Evolutionary conservation across 1,284 basidiomycete species (phyloP).

Genomic region (Austropuccinia psidii): DNA sequence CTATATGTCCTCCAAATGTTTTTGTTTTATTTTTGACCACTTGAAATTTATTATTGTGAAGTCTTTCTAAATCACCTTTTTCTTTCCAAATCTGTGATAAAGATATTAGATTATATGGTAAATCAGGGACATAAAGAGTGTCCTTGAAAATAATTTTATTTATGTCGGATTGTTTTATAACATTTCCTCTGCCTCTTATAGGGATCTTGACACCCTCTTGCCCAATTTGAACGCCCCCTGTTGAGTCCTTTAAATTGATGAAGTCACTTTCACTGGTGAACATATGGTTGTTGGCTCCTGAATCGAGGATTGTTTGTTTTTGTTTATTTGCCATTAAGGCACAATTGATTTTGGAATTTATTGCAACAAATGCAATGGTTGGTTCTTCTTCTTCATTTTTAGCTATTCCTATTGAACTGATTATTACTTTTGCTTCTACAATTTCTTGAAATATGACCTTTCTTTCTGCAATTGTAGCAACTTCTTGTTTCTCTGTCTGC

Average conservation of each 20-base stretch:
- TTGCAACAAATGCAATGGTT: too few relatives aligned
- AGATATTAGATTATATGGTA: background rate
- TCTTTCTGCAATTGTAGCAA: too few relatives aligned
- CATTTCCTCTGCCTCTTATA: background rate
- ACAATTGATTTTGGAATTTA: too few relatives aligned
- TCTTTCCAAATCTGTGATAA: background rate
- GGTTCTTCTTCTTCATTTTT: too few relatives aligned
- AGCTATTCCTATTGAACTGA: too few relatives aligned
- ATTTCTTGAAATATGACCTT: too few relatives aligned
- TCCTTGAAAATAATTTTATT: background rate
- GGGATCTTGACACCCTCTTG: background rate
- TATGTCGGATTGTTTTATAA: background rate
- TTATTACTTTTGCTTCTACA: too few relatives aligned
- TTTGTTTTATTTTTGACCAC: background rate
- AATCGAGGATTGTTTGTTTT: too few relatives aligned
- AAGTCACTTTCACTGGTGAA: background rate
- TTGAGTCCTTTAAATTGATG: background rate
- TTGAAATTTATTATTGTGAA: background rate
- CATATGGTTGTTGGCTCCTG: background rate
- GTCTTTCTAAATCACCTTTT: too few relatives aligned
- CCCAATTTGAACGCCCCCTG: background rate
- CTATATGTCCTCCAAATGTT: constrained; percentile 4
- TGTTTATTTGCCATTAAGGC: too few relatives aligned
- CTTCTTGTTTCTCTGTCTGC: too few relatives aligned
- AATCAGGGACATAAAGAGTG: background rate